Evolutionary conservation across 208 protist species (phyloP), one percentile per base, ranked within the genome.

Genomic region (Tetramitus jugosus): DNA sequence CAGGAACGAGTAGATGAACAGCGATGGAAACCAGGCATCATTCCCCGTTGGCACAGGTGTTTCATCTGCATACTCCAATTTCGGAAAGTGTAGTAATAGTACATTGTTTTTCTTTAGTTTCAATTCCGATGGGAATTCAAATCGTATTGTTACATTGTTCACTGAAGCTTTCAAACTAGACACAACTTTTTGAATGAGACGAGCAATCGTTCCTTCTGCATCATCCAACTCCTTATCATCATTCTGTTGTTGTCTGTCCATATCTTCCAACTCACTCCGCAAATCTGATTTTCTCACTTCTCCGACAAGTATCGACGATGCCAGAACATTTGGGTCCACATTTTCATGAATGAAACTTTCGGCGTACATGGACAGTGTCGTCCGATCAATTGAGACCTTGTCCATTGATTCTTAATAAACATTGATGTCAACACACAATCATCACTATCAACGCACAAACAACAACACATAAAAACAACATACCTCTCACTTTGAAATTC

Each of bases 261-360:
- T 26, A 49, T 42, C 35, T 20, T 35, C 20, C 7, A 74, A 53
- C 10, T 74, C 39, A n/a, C 1, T 7, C 46, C 8, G 29, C 2
- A 74, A 20, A 53, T 74, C 67, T 13, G 67, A 74, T 53, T 53
- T 74, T 39, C 31, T 45, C 0, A 74, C 42, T 8, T 74, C 67
- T 20, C 67, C 67, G 20, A 71, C 37, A 33, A 71, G 65, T 14
- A 71, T 49, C 10, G n/a, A 40, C 4, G 39, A 40, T 6, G 65
- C 40, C 0, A 71, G 14, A 17, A 71, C 39, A 49, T 71, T 71
- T 17, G 65, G 65, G 49, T 71, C 65, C 17, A 10, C 49, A 56
- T 26, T 26, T 26, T 56, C 49, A 26, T 20, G 14, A 26, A 56
- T 56, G 56, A 62, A 49, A 33, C 10, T 49, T 17, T 26, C 0